Evolutionary conservation across 257 asterid genomes (phyloP).

Genomic region (Nicotiana paniculata): DNA sequence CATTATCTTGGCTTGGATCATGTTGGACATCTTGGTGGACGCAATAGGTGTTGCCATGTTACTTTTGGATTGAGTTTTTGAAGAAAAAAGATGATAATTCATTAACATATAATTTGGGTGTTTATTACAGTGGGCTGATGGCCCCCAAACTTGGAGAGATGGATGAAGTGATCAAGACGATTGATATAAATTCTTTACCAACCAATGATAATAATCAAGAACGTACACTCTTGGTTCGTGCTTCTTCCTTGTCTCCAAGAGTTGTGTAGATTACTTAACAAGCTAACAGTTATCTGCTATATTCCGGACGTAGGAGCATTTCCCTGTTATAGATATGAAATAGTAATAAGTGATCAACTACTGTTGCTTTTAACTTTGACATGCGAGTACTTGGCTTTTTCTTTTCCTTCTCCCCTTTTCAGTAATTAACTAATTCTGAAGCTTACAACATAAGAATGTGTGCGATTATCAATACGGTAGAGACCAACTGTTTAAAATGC

Average conservation of each 20-base stretch:
- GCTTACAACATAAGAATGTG: not conserved
- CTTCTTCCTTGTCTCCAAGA: slow-evolving; percentile 37
- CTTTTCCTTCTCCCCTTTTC: not conserved
- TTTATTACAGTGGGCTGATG: slow-evolving; percentile 58
- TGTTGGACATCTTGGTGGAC: slow-evolving; percentile 92
- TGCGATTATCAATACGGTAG: not conserved
- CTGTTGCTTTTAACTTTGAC: not conserved
- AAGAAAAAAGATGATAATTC: not conserved
- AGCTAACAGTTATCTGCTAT: slow-evolving; percentile 48
- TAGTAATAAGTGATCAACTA: not conserved
- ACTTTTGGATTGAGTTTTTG: not conserved
- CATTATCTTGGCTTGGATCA: slow-evolving; percentile 98
- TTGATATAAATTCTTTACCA: slow-evolving; percentile 41
- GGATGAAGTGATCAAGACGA: slow-evolving; percentile 68
- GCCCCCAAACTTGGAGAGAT: slow-evolving; percentile 79
- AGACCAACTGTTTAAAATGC: not conserved
- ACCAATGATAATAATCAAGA: slow-evolving; percentile 35
- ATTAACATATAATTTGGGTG: not conserved
- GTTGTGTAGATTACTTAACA: not conserved
- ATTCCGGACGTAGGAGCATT: slow-evolving; percentile 4
- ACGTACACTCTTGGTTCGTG: slow-evolving; percentile 97
- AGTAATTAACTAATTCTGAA: not conserved
- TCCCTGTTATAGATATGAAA: not conserved
- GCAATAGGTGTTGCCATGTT: slow-evolving; percentile 46
- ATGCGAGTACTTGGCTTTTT: not conserved